phyloP scores from a whole-genome alignment of 2,329 filamentous ascomycete species.

The Metarhizium anisopliae region DNA sequence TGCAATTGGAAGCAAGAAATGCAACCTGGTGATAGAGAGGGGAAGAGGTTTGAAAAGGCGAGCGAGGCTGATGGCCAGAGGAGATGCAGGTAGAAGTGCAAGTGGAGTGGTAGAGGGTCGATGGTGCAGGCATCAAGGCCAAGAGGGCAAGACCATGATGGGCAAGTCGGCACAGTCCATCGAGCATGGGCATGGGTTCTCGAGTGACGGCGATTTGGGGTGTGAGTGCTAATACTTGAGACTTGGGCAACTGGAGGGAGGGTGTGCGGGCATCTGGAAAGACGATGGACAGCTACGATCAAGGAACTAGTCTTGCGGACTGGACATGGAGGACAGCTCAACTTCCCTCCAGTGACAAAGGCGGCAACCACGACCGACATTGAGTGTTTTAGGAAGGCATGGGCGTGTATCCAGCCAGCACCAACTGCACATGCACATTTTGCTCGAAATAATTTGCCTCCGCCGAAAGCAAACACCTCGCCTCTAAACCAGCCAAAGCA shows the following conservation, averaged over 20 bases:
- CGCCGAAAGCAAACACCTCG: no score
- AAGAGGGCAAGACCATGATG: not conserved
- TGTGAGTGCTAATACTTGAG: no score
- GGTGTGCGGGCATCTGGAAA: not conserved
- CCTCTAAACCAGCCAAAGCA: no score
- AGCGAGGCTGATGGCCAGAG: conserved; percentile 16
- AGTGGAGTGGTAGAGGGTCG: not conserved
- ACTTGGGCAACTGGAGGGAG: not conserved
- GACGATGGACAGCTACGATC: not conserved
- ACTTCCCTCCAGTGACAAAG: no score
- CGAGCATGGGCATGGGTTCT: not conserved
- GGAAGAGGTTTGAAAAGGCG: not conserved
- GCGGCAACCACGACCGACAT: no score
- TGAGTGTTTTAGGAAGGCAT: no score
- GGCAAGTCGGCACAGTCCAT: not conserved
- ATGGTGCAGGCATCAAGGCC: not conserved
- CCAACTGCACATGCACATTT: no score
- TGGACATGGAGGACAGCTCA: no score
- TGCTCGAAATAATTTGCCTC: no score
- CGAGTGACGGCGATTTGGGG: no score
- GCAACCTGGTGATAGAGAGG: not conserved
- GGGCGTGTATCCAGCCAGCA: no score
- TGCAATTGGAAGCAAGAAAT: conserved; percentile 1
- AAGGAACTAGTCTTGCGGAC: not conserved
- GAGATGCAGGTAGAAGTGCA: not conserved